Evolutionary conservation across 1,139 yeast genomes (phyloP), one percentile per base, ranked within the genome.

Genomic region (Yamadazyma songkhlaensis): DNA sequence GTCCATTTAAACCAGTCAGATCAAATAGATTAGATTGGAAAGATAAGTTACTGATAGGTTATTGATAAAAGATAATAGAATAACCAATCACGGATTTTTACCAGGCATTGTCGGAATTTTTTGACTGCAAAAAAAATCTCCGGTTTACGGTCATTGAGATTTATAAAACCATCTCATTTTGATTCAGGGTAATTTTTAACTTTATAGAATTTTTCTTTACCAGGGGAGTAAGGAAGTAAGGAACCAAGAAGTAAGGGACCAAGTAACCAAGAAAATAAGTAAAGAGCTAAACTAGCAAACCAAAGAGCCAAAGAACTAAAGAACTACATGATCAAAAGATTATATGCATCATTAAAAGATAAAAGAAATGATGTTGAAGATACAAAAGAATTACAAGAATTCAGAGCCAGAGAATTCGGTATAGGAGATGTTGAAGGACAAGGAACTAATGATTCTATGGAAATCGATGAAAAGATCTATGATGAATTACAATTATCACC

Each of bases 61-160:
- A 17, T 17, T 17, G 20, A 17, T 17, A 17, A 17, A 17, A 17
- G 20, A 17, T 17, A 17, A 17, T 17, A 17, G 20, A 17, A 17
- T 17, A 17, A 17, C 20, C 20, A 17, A 17, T 17, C 20, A 17
- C 20, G 20, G 20, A 17, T 17, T 17, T 17, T 17, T 4, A 17
- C 6, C 4, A 17, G 20, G 20, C 20, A 17, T 17, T 17, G 20
- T 17, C 20, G 20, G 20, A 17, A 17, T 17, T 17, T n/a, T 17
- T 29, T 29, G 32, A 29, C 32, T 29, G 32, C 32, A 29, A 29
- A 29, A 27, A 25, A 27, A 13, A 21, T 53, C 64, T 13, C 48
- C 62, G n/a, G 54, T 62, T 33, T 53, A 14, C 32, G 32, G 32
- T 29, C 32, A 29, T 29, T 28, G 31, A 28, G 31, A 28, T 28